Evolutionary conservation across 129 eudicot genomes (phyloP).

Genomic region (Mikania micrantha): DNA sequence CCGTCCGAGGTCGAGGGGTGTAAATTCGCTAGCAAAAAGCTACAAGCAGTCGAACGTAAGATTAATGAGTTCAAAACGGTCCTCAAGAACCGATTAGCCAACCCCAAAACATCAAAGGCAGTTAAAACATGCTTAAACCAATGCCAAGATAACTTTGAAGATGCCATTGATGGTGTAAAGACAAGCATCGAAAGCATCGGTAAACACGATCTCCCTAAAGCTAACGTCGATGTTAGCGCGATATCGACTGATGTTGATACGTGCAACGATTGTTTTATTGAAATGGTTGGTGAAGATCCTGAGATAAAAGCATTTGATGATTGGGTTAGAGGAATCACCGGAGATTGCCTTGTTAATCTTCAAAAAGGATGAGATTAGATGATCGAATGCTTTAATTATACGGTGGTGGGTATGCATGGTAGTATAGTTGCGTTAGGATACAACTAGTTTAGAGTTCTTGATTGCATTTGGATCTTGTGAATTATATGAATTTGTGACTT

Average conservation of each 20-base stretch:
- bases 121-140: conserved; percentile 22
- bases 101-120: conserved; percentile 15
- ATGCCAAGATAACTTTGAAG: conserved; percentile 29
- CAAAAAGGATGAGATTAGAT: neutral
- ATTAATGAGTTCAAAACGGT: conserved; percentile 11
- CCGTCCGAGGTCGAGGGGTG: neutral
- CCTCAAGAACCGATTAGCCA: conserved; percentile 17
- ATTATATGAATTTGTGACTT: neutral
- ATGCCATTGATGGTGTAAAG: conserved; percentile 30
- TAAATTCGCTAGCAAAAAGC: conserved; percentile 27
- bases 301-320: conserved; percentile 33
- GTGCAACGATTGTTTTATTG: conserved; percentile 29
- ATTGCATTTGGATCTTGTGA: neutral
- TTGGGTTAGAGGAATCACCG: conserved; percentile 37
- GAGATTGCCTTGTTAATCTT: conserved; percentile 30
- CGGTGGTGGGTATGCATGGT: neutral
- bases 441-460: neutral
- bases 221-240: conserved; percentile 29
- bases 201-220: conserved; percentile 22
- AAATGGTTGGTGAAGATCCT: conserved; percentile 23
- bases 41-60: conserved; percentile 19
- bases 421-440: neutral
- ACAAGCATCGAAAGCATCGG: conserved; percentile 19
- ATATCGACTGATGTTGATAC: conserved; percentile 27
- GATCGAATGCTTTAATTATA: too few species aligned